Base-by-base conservation (phyloP, 306 rosid genomes). In the Oemleria cerasiformis region DNA sequence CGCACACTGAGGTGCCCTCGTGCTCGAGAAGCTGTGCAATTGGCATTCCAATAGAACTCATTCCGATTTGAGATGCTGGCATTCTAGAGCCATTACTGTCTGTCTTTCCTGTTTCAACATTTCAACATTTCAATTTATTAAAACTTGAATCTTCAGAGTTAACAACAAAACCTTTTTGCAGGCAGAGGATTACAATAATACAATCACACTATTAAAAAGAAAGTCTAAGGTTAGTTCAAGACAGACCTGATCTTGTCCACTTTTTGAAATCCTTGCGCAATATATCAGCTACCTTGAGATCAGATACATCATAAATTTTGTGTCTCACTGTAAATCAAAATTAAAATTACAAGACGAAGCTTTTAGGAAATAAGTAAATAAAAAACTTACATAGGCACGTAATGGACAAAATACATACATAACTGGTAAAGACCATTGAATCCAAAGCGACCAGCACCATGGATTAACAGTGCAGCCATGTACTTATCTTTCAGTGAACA, bases 391-490 rank as follows among this genome's bases (percentile, higher is more conserved):
- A 54, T n/a, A 17, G 40, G 56, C 11, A 63, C 15, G 5, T 43
- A 17, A 48, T 70, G 56, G 67, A 21, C 23, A 59, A 59, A 16
- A 42, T 72, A 69, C 89, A 69, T 85, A 90, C 96, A 71, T 78
- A 90, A 63, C 76, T 88, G 91, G 80, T 88, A 81, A 51, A 90
- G 88, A 49, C 96, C 98, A 67, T 75, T 82, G 86, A 85, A 85
- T 51, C 98, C 98, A 80, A 86, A 84, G 51, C 89, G 88, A 62
- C 97, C 98, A 38, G 98, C 97, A 68, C 98, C 90, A 53, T 80
- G 86, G 78, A 90, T 84, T 89, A 92, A 82, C 68, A 92, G 81
- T 60, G 96, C 79, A 79, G 86, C 78, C 79, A 86, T 88, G 86
- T 88, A 90, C 83, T 88, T 90, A 72, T 92, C 97, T 81, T 87